A percentile compares a stretch with the other conserved stretches of the same genome.
Evolutionary conservation across 2,329 filamentous ascomycete genomes (phyloP).

Genomic region (Fusarium chlamydosporum): DNA sequence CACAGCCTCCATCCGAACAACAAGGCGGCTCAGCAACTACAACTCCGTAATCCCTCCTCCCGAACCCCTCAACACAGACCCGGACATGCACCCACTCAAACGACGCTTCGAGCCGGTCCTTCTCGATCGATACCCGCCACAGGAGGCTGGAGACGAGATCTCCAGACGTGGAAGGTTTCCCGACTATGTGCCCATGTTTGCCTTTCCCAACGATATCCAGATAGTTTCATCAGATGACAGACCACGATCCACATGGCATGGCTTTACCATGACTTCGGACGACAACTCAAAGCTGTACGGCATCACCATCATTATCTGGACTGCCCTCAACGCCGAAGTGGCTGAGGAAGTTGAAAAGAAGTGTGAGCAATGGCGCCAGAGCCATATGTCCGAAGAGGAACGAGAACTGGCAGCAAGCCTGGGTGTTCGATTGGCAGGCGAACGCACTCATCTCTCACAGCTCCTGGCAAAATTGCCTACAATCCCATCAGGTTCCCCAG

Average conservation of each 20-base stretch:
- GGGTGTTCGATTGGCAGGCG: conserved; percentile 86
- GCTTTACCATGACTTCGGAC: conserved; percentile 96
- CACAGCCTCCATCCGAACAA: conserved; percentile 77
- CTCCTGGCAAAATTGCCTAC: conserved; percentile 86
- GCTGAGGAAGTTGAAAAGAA: conserved; percentile 86
- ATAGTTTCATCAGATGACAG: conserved; percentile 96
- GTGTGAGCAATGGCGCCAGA: conserved; percentile 87
- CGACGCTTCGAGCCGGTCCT: conserved; percentile 96
- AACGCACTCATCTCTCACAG: conserved; percentile 90
- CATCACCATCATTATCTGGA: conserved; percentile 93
- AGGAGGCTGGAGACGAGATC: conserved; percentile 83
- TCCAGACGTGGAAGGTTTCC: conserved; percentile 88
- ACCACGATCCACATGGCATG: conserved; percentile 97
- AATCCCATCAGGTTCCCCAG: conserved; percentile 82
- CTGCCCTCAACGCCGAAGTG: conserved; percentile 83
- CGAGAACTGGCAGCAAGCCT: conserved; percentile 92
- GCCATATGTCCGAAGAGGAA: conserved; percentile 91
- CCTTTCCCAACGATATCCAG: conserved; percentile 97
- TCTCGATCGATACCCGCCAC: conserved; percentile 92
- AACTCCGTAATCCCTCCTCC: conserved; percentile 97
- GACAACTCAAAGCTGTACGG: conserved; percentile 94
- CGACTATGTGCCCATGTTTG: conserved; percentile 99
- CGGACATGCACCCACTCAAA: conserved; percentile 95
- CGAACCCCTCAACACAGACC: conserved; percentile 88
- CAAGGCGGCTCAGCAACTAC: conserved; percentile 93